These are phyloP conservation scores for Deuterostichococcus epilithicus DNA, from an alignment of 139 green algal genomes.

Conservation along the genomic window DNA sequence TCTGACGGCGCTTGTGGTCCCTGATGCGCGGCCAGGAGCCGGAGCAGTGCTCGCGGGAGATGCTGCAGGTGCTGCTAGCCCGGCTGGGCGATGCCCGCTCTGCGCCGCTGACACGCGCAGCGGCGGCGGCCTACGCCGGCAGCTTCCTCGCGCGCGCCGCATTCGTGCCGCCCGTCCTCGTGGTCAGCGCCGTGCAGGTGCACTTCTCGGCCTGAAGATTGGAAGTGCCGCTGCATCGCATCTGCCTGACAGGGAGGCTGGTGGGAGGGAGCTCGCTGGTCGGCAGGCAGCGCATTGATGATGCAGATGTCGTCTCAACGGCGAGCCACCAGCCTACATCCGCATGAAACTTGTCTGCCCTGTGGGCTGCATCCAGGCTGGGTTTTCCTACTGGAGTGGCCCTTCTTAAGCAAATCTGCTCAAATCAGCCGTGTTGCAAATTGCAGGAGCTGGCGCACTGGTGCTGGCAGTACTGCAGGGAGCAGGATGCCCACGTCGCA, in stretches of 20 bases:
- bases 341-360: too few relatives aligned
- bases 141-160: conserved; percentile 79
- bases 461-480: conserved; percentile 33
- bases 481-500: conserved; percentile 20
- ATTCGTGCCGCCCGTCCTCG: conserved; percentile 49
- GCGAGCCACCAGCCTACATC: too few relatives aligned
- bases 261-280: too few relatives aligned
- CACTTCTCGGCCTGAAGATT: background rate
- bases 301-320: too few relatives aligned
- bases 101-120: conserved; percentile 58
- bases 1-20: background rate
- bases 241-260: background rate
- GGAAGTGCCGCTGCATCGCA: background rate
- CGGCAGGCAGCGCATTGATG: too few relatives aligned
- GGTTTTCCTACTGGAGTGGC: too few relatives aligned
- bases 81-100: conserved; percentile 48
- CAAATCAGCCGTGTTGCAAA: too few relatives aligned
- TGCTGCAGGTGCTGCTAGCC: conserved; percentile 52
- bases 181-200: conserved; percentile 45
- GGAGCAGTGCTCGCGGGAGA: conserved; percentile 26
- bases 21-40: conserved; percentile 25
- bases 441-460: conserved; percentile 24
- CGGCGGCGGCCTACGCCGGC: conserved; percentile 78
- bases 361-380: too few relatives aligned
- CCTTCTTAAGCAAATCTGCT: too few relatives aligned